phyloP scores from a whole-genome alignment of 139 green algal species.

The Eudorina sp. region DNA sequence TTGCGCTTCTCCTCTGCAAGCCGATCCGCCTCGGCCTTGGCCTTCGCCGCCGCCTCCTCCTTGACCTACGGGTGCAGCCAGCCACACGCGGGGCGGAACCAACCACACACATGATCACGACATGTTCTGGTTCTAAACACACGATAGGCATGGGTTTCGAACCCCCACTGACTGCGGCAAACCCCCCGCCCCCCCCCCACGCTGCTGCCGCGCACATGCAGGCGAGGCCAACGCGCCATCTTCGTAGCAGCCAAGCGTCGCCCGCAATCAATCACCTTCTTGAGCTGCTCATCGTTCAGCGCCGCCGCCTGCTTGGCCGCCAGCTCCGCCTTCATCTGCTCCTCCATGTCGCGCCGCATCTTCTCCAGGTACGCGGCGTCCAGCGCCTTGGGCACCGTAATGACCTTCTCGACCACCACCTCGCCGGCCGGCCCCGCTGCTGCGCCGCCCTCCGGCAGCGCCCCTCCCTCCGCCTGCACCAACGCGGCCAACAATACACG shows the following conservation, averaged over 20 bases:
- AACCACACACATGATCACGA: background rate
- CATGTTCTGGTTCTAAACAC: too few species aligned
- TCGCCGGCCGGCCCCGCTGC: conserved; percentile 47
- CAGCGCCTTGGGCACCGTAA: conserved; percentile 64
- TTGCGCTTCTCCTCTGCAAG: conserved; percentile 61
- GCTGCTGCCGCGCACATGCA: too few species aligned
- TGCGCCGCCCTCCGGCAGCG: conserved; percentile 28
- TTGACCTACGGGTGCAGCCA: conserved; percentile 40
- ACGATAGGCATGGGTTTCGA: too few species aligned
- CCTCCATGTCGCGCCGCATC: conserved; percentile 71
- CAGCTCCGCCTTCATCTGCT: conserved; percentile 63
- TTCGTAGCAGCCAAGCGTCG: too few species aligned
- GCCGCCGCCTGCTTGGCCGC: conserved; percentile 53
- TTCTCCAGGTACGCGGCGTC: conserved; percentile 62
- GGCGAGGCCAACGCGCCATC: too few species aligned
- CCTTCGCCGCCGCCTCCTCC: conserved; percentile 48
- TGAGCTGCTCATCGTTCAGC: conserved; percentile 53
- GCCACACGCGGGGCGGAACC: too few species aligned
- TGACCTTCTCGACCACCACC: conserved; percentile 62
- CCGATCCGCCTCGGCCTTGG: conserved; percentile 46
- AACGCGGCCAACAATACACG: too few species aligned
- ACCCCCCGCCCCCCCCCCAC: too few species aligned
- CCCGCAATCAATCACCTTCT: too few species aligned
- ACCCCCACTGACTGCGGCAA: too few species aligned
- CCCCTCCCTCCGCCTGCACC: conserved; percentile 25